A percentile compares a stretch with the other conserved stretches of the same genome.
phyloP scores from a whole-genome alignment of 176 grass and related monocot species.

The Carex cristatella region DNA sequence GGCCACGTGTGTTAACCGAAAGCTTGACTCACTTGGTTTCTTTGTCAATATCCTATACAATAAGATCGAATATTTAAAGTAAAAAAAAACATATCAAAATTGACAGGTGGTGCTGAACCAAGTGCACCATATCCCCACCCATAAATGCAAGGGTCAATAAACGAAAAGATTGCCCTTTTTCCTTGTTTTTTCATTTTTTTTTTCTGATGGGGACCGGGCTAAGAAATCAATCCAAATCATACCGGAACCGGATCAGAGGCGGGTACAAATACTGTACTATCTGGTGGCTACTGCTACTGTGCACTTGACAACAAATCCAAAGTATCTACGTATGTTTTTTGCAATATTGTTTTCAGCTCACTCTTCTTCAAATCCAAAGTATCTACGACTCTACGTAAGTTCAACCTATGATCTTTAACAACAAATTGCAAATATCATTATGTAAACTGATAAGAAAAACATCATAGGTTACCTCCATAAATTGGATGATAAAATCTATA shows the following conservation, averaged over 20 bases:
- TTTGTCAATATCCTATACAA: slow-evolving; percentile 79
- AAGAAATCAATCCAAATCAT: neutral
- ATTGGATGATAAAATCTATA: slow-evolving; percentile 97
- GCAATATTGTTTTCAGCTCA: neutral
- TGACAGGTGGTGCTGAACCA: neutral
- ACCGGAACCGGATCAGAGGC: neutral
- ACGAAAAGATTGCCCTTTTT: neutral
- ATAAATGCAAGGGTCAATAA: neutral
- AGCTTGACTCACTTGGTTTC: slow-evolving; percentile 94
- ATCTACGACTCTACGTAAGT: neutral
- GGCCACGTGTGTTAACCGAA: slow-evolving; percentile 86
- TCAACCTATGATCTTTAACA: neutral
- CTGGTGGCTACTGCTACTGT: neutral
- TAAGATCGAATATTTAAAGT: neutral
- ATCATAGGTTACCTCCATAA: slow-evolving; percentile 74
- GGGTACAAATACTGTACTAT: neutral
- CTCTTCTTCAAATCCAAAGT: neutral
- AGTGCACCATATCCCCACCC: neutral
- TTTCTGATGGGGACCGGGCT: neutral
- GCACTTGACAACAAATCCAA: neutral
- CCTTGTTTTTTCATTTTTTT: neutral
- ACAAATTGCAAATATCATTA: slow-evolving; percentile 8
- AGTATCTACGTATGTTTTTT: neutral
- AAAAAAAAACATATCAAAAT: neutral
- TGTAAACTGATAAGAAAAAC: neutral